phyloP scores from a whole-genome alignment of 1,284 basidiomycete genomes.

The Irpex sp. region DNA sequence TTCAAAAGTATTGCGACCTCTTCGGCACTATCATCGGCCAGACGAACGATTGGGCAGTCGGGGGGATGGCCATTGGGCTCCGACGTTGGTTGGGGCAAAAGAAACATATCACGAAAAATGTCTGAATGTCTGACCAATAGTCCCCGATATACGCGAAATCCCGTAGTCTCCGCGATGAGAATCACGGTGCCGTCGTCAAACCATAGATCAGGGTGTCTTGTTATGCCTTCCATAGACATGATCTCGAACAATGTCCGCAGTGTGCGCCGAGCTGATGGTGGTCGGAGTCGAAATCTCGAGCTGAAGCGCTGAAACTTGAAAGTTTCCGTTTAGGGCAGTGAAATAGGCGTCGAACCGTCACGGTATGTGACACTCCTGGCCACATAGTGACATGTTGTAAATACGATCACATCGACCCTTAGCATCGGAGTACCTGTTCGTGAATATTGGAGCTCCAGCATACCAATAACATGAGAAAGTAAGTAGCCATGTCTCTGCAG shows the following conservation, averaged over 20 bases:
- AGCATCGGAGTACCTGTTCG: too few relatives aligned
- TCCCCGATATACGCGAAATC: neutral
- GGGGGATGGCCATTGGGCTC: neutral
- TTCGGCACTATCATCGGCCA: neutral
- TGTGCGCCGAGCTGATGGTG: too few relatives aligned
- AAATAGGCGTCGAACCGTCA: too few relatives aligned
- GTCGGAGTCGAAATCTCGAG: too few relatives aligned
- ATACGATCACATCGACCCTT: too few relatives aligned
- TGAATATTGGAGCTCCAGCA: too few relatives aligned
- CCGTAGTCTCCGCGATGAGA: neutral
- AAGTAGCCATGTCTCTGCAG: too few relatives aligned
- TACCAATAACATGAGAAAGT: too few relatives aligned
- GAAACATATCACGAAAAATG: conserved; percentile 1
- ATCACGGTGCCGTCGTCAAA: conserved; percentile 3
- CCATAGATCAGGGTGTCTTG: neutral
- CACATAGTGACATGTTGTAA: too few relatives aligned
- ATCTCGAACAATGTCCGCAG: neutral
- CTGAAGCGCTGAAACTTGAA: too few relatives aligned
- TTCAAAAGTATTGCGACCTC: neutral
- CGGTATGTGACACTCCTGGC: too few relatives aligned
- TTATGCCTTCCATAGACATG: neutral
- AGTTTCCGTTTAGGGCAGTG: too few relatives aligned
- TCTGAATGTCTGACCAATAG: neutral
- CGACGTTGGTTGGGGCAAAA: neutral
- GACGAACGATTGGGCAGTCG: neutral